Evolutionary conservation across 306 rosid species (phyloP).

Genomic region (Ziziphus jujuba): DNA sequence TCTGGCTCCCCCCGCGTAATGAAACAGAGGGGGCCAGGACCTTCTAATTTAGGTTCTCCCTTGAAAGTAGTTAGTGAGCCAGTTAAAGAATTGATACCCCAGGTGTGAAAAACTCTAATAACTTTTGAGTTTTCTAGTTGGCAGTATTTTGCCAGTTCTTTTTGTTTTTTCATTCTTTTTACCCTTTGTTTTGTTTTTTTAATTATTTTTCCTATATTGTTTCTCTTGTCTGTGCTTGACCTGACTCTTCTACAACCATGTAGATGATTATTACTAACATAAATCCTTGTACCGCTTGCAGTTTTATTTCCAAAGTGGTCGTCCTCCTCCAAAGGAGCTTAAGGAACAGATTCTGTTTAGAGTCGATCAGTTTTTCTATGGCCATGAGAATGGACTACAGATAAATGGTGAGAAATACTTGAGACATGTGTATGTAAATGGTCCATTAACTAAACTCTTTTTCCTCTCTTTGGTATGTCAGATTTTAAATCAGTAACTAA

Average conservation of each 20-base stretch:
- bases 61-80: conserved; percentile 96
- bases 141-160: neutral
- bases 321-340: conserved; percentile 77
- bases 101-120: conserved; percentile 52
- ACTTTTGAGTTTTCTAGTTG: conserved; percentile 6
- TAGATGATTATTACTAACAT: conserved; percentile 23
- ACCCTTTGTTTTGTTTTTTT: neutral
- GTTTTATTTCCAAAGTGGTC: conserved; percentile 94
- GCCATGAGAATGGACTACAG: conserved; percentile 73
- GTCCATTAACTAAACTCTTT: conserved; percentile 30
- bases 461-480: conserved; percentile 45
- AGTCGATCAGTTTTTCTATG: conserved; percentile 67
- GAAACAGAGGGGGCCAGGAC: conserved; percentile 92
- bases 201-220: neutral
- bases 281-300: conserved; percentile 42
- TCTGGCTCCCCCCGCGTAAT: conserved; percentile 94
- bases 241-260: conserved; percentile 12
- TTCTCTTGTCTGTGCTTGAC: conserved; percentile 19
- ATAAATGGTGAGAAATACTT: conserved; percentile 70
- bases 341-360: conserved; percentile 74
- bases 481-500: conserved; percentile 81
- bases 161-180: neutral
- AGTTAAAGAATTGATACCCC: conserved; percentile 92
- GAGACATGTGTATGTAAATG: conserved; percentile 27
- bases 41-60: conserved; percentile 85